These are phyloP conservation scores for Eimeria sp. DNA, from an alignment of 169 alveolate species.

Conservation along the genomic window DNA sequence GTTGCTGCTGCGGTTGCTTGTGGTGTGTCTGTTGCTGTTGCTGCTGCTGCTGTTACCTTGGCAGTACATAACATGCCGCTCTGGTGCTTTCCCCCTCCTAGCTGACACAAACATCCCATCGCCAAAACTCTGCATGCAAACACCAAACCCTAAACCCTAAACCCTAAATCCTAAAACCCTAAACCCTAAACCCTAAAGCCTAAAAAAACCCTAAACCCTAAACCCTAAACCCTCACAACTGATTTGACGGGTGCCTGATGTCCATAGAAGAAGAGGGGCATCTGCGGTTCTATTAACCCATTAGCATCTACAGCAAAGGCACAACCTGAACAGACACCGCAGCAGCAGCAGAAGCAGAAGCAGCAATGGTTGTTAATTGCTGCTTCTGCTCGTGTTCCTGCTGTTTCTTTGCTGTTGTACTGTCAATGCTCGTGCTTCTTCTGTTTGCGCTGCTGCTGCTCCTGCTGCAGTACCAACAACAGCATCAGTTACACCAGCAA, in stretches of 20 bases:
- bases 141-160: not conserved
- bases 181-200: not conserved
- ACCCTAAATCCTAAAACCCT: slow-evolving; percentile 13
- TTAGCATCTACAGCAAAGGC: slow-evolving; percentile 8
- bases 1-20: slow-evolving; percentile 17
- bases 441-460: not conserved
- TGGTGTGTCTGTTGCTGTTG: not conserved
- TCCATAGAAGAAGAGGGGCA: slow-evolving; percentile 23
- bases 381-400: not conserved
- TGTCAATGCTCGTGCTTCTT: not conserved
- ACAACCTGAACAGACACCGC: slow-evolving; percentile 3
- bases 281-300: slow-evolving; percentile 22
- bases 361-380: not conserved
- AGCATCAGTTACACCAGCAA: too few relatives aligned
- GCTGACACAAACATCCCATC: slow-evolving; percentile 15
- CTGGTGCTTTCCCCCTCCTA: not conserved
- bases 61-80: slow-evolving; percentile 37
- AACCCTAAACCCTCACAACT: slow-evolving; percentile 15
- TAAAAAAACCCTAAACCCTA: slow-evolving; percentile 1
- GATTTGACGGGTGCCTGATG: slow-evolving; percentile 47
- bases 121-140: slow-evolving; percentile 19
- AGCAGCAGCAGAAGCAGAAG: not conserved
- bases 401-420: not conserved
- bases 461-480: not conserved
- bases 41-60: slow-evolving; percentile 59